Base-by-base conservation (phyloP, 805 yeast species). In the Zygosaccharomyces siamensis region DNA sequence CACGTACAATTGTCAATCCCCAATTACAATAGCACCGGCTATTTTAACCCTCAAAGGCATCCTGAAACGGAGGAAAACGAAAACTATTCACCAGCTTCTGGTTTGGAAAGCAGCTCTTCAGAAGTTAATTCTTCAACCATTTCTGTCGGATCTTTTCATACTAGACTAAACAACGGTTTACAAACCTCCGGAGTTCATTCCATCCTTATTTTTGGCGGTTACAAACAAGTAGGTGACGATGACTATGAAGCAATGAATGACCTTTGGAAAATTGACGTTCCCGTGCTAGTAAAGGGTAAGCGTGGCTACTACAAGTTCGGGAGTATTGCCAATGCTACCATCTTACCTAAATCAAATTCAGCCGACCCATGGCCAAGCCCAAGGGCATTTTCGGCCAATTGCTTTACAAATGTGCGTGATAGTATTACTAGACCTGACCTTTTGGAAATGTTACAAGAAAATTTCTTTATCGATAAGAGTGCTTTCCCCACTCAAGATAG, bases 141-240 rank as follows among this genome's bases (percentile, higher is more conserved):
- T 12, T 46, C 52, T 4, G 38, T 33, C n/a, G 39, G 41, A 18
- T 38, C 44, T 18, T 21, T 46, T 1, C 12, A 41, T 5, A 11
- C 44, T 8, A 46, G 49, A 11, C 27, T 36, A 12, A 42, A 28
- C 14, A 46, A 43, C 23, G 36, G 39, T 23, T 39, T 21, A 27
- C 55, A 51, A 26, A 44, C 46, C 2, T 43, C 52, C n/a, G 57
- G 57, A 14, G 57, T 58, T 16, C 49, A 47, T 31, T 56, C 63
- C 2, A 56, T 62, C 18, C 20, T 72, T 36, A 68, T 77, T 4
- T 72, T 75, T 70, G 82, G 82, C 18, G 82, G 83, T 1, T 78
- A 73, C 57, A 63, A 64, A 40, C 63, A 67, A 38, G 57, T 63
- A 1, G 58, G 60, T 11, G 60, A 55, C 21, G 64, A 64, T 35